Evolutionary conservation across 164 flowering plant species (phyloP), one percentile per base, ranked within the genome.

Genomic region (Vitis riparia): DNA sequence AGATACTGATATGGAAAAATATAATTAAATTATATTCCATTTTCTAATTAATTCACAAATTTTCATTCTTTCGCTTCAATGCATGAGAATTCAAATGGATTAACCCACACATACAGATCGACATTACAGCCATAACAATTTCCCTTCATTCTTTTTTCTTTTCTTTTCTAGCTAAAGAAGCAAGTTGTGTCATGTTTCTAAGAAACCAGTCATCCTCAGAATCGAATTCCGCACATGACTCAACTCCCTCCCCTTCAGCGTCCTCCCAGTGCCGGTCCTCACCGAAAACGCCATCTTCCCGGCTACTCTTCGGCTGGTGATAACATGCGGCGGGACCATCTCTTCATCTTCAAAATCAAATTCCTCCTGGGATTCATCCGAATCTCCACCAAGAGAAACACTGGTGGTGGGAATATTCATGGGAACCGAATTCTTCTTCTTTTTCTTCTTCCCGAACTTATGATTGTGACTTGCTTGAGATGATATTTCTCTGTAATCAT

Each of bases 121-220:
- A 53, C 6, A 1, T 12, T 5, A 53, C 17, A 16, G 11, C 11
- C 27, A 57, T 16, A 8, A 9, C 5, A 57, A 8, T 11, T 57
- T 37, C 44, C 19, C n/a, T 37, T 37, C 27, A 2, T 30, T 37
- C 7, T 37, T 37, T 37, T 37, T 37, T 37, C 44, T 37, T 37
- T 37, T 37, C 44, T 37, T 37, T 37, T 37, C 44, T 37, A 37
- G 44, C 44, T 37, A 37, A 37, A 37, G 3, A 37, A 37, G 7
- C 32, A 13, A 55, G 7, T 5, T 30, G 32, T 8, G 3, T 67
- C 63, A 84, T 11, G 85, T 59, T 70, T 87, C 90, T 15, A 87
- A 75, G 69, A 89, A 91, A 0, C 93, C 96, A 9, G 97, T 89
- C 88, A 84, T 68, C 49, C 89, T 78, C 9, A 91, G 91, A 78